A percentile compares a stretch with the other conserved stretches of the same genome.
phyloP scores from a whole-genome alignment of 2,329 filamentous ascomycete species.

The Alternaria viburni region DNA sequence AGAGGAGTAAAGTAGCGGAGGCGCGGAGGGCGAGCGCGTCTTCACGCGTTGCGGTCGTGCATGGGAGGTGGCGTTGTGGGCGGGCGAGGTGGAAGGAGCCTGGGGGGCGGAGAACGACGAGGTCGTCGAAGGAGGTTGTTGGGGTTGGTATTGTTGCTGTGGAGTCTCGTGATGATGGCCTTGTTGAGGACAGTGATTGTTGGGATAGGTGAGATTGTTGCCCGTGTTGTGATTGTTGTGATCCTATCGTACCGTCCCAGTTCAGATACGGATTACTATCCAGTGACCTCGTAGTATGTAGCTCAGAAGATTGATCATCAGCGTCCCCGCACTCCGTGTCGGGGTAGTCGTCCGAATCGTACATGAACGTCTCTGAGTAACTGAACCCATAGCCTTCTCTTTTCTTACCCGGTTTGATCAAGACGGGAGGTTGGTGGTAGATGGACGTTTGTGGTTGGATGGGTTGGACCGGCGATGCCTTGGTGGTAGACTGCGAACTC shows the following conservation, averaged over 20 bases:
- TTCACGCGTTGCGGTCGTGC: slow-evolving; percentile 29
- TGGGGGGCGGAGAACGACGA: slow-evolving; percentile 30
- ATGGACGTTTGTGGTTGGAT: not conserved
- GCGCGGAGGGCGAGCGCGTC: slow-evolving; percentile 28
- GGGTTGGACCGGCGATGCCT: not conserved
- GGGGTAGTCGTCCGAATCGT: slow-evolving; percentile 31
- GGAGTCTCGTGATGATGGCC: not conserved
- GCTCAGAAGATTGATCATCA: not conserved
- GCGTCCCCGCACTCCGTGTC: slow-evolving; percentile 25
- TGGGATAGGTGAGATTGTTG: not conserved
- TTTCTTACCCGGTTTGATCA: slow-evolving; percentile 25
- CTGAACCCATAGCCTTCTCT: slow-evolving; percentile 34
- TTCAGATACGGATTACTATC: not conserved
- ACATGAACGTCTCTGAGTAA: slow-evolving; percentile 28
- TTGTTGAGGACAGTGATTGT: slow-evolving; percentile 5
- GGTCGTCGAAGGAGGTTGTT: slow-evolving; percentile 28
- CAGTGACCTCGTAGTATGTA: not conserved
- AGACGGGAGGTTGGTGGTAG: not conserved
- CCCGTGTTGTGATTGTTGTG: not conserved
- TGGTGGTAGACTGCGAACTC: not conserved
- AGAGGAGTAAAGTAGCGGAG: not conserved
- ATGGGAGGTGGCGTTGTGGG: slow-evolving; percentile 23
- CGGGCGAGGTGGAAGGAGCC: slow-evolving; percentile 26
- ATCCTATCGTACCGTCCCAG: not conserved
- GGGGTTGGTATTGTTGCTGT: not conserved